Conservation (phyloP, 345 rosid genomes). For the Gossypium raimondii region DNA sequence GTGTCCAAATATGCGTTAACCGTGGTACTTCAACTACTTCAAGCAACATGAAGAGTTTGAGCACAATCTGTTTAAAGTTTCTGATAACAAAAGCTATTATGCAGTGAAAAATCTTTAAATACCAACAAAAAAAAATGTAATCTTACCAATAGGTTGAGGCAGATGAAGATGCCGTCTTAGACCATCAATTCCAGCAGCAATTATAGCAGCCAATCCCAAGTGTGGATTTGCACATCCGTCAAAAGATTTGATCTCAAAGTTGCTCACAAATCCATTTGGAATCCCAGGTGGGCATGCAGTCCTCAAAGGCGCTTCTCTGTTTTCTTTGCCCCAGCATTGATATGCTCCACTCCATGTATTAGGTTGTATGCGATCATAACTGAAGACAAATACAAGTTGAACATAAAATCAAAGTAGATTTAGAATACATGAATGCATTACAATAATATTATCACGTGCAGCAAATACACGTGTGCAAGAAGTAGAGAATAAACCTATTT, state of each 20-base stretch:
- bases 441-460: neutral
- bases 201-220: constrained; percentile 66
- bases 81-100: neutral
- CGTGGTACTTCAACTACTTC: no score
- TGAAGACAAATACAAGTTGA: constrained; percentile 17
- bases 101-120: neutral
- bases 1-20: no score
- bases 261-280: constrained; percentile 66
- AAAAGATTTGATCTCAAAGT: constrained; percentile 84
- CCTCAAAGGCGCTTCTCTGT: constrained; percentile 81
- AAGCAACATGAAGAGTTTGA: no score
- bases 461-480: neutral
- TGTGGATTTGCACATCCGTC: constrained; percentile 94
- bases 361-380: constrained; percentile 94
- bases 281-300: constrained; percentile 92
- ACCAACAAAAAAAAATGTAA: neutral
- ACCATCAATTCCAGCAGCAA: constrained; percentile 93
- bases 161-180: constrained; percentile 59
- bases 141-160: constrained; percentile 76
- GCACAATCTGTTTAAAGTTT: neutral
- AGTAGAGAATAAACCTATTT: constrained; percentile 51
- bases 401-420: neutral
- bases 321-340: constrained; percentile 99
- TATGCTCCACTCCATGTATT: constrained; percentile 96
- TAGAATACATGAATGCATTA: neutral